Conservation (phyloP, 2,329 filamentous ascomycete species). For the Albifimbria verrucaria region DNA sequence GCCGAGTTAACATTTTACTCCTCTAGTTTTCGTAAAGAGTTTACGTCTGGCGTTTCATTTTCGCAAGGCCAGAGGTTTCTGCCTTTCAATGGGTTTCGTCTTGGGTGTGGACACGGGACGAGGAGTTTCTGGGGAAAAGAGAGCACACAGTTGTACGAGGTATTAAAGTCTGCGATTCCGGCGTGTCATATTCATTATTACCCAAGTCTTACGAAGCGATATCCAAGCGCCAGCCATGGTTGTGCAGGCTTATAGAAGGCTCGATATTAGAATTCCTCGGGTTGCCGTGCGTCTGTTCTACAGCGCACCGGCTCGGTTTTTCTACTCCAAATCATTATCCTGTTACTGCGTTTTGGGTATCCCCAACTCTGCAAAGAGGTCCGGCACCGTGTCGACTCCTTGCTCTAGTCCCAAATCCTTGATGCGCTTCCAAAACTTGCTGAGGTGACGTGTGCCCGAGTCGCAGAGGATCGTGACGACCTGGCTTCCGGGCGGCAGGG, state of each 20-base stretch:
- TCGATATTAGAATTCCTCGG: background rate
- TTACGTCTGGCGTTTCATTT: slow-evolving; percentile 1
- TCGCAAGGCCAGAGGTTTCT: background rate
- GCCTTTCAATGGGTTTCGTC: background rate
- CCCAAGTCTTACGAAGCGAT: background rate
- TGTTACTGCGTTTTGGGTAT: slow-evolving; percentile 26
- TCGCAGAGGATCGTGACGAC: slow-evolving; percentile 87
- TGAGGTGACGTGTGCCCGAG: slow-evolving; percentile 75
- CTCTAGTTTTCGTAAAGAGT: slow-evolving; percentile 3
- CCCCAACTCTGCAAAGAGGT: slow-evolving; percentile 49
- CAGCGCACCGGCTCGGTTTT: background rate
- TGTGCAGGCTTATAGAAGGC: background rate
- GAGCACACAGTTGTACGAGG: background rate
- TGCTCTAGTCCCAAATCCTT: slow-evolving; percentile 67
- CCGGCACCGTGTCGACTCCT: slow-evolving; percentile 32
- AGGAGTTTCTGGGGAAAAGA: background rate
- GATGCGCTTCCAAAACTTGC: slow-evolving; percentile 79
- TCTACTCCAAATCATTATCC: background rate
- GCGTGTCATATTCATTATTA: background rate
- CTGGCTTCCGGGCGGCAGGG: slow-evolving; percentile 56
- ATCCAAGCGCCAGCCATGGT: background rate
- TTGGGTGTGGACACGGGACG: background rate
- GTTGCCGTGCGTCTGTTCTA: background rate
- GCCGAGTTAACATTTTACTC: background rate
- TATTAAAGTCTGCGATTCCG: background rate